phyloP scores from a whole-genome alignment of 352 stramenopile species.

The Globisporangium emineosum region DNA sequence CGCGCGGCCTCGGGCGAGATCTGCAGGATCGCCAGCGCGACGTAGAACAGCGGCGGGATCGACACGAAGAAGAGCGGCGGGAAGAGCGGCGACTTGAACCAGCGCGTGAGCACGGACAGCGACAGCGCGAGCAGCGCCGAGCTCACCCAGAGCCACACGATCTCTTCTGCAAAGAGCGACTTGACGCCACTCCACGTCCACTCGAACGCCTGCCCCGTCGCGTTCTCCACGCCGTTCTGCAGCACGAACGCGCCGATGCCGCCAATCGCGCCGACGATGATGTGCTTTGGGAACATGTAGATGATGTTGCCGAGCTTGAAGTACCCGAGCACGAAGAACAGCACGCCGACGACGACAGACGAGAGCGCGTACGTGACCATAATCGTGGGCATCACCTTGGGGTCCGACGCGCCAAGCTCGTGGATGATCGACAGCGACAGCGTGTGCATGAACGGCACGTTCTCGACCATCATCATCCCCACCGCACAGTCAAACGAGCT shows the following conservation, averaged over 20 bases:
- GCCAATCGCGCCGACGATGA: conserved; percentile 94
- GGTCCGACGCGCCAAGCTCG: conserved; percentile 66
- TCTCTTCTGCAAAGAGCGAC: conserved; percentile 42
- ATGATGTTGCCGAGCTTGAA: conserved; percentile 90
- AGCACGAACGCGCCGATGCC: conserved; percentile 89
- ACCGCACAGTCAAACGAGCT: conserved; percentile 76
- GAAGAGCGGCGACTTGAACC: conserved; percentile 60
- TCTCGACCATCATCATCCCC: conserved; percentile 95
- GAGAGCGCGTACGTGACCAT: conserved; percentile 91
- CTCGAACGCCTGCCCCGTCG: conserved; percentile 62
- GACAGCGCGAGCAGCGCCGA: conserved; percentile 49
- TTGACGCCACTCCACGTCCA: conserved; percentile 51
- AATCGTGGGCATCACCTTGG: conserved; percentile 85
- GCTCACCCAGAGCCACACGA: conserved; percentile 71
- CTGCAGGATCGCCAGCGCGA: conserved; percentile 43
- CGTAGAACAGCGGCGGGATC: conserved; percentile 76
- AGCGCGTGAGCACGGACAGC: conserved; percentile 54
- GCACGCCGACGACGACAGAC: conserved; percentile 82
- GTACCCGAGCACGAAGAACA: conserved; percentile 89
- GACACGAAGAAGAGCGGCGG: conserved; percentile 80
- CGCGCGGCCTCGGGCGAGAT: conserved; percentile 59
- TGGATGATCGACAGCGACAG: conserved; percentile 86
- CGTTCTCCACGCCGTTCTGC: conserved; percentile 84
- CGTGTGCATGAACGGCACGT: conserved; percentile 94
- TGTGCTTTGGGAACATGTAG: conserved; percentile 94